Percentiles rank a stretch among this genome's conserved stretches.
Conservation (phyloP, 129 eudicot species). For the Kitagawia praeruptora region DNA sequence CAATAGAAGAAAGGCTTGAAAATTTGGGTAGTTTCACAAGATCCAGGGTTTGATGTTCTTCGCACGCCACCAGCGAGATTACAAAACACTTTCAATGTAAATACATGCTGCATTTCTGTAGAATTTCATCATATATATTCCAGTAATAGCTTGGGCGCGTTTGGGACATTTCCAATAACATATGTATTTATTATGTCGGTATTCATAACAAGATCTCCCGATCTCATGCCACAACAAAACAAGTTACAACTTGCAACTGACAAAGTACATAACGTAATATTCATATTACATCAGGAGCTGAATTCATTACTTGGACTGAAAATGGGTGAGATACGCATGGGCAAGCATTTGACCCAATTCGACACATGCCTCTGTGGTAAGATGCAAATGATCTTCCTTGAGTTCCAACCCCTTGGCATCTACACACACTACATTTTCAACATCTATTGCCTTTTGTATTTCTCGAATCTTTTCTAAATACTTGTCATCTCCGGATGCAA, state of each 20-base stretch:
- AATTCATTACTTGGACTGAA: constrained; percentile 1
- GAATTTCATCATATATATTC: too few species aligned
- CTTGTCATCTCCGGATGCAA: constrained; percentile 55
- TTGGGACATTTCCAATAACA: neutral
- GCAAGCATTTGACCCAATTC: constrained; percentile 66
- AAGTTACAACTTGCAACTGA: neutral
- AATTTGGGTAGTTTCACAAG: too few species aligned
- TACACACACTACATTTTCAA: constrained; percentile 58
- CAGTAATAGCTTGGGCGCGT: too few species aligned
- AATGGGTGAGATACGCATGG: constrained; percentile 55
- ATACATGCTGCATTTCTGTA: too few species aligned
- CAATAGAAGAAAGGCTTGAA: too few species aligned
- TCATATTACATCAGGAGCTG: neutral
- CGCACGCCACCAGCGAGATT: too few species aligned
- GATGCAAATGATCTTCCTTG: constrained; percentile 59
- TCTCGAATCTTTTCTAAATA: constrained; percentile 43
- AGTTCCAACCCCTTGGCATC: constrained; percentile 70
- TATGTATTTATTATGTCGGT: neutral
- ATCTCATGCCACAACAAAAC: neutral
- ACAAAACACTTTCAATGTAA: too few species aligned
- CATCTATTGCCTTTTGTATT: constrained; percentile 52
- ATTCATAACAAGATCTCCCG: neutral
- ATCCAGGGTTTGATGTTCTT: too few species aligned
- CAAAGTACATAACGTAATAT: too few species aligned
- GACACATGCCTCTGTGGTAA: constrained; percentile 66